These are phyloP conservation scores for Lentinula edodes DNA, from an alignment of 768 basidiomycete genomes.

Conservation along the genomic window DNA sequence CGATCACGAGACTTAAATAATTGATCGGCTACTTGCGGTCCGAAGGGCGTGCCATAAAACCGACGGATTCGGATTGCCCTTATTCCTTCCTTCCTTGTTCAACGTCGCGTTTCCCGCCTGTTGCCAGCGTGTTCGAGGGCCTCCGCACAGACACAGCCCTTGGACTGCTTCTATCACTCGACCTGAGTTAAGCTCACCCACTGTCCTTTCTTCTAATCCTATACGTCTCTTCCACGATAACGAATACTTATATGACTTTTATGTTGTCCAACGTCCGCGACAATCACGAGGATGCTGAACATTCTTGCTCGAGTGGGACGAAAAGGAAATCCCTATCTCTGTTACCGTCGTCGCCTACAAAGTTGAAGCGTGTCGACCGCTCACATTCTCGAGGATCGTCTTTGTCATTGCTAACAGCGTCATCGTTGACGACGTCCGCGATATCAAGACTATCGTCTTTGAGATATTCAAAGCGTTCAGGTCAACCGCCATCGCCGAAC, in stretches of 20 bases:
- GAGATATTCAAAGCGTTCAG: neutral
- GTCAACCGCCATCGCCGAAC: neutral
- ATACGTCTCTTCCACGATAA: neutral
- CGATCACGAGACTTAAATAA: neutral
- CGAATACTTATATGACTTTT: constrained; percentile 1
- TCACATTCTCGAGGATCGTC: constrained; percentile 1
- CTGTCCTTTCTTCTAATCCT: neutral
- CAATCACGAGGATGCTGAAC: neutral
- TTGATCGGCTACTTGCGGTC: neutral
- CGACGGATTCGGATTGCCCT: neutral
- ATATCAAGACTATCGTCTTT: neutral
- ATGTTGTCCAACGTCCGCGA: constrained; percentile 3
- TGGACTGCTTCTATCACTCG: neutral
- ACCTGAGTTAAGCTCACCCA: neutral
- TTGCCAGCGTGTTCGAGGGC: neutral
- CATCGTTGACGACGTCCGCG: constrained; percentile 1
- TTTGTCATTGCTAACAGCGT: neutral
- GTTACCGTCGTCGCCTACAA: neutral
- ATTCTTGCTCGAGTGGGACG: neutral
- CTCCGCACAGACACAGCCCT: neutral
- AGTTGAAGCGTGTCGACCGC: constrained; percentile 5
- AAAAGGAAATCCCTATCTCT: constrained; percentile 5
- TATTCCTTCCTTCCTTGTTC: neutral
- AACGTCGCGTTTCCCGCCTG: neutral
- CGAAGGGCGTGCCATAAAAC: neutral